phyloP scores from a whole-genome alignment of 1,284 basidiomycete species.

The Ceratobasidium sp. region DNA sequence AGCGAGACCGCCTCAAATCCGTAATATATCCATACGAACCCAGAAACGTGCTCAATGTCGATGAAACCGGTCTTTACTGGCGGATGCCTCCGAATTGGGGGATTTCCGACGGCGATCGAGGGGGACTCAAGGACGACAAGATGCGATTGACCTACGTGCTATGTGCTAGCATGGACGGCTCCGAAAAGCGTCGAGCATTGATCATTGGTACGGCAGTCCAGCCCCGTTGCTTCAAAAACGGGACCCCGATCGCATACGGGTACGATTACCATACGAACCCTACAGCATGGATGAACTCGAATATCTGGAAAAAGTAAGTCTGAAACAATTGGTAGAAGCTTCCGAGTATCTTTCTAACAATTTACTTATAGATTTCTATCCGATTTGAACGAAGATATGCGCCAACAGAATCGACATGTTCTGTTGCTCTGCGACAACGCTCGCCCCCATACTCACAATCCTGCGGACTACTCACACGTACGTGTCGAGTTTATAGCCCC shows the following conservation, averaged over 20 bases:
- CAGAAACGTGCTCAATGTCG: conserved; percentile 58
- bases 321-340: too few relatives aligned
- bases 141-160: conserved; percentile 6
- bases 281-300: not conserved
- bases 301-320: conserved; percentile 41
- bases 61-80: conserved; percentile 57
- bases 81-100: conserved; percentile 55
- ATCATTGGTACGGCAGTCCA: not conserved
- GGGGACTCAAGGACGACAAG: conserved; percentile 56
- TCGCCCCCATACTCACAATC: conserved; percentile 14
- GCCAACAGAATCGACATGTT: conserved; percentile 11
- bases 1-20: not conserved
- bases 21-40: too few relatives aligned
- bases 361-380: too few relatives aligned
- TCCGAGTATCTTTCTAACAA: not conserved
- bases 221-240: not conserved
- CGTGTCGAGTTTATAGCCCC: conserved; percentile 24
- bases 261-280: not conserved
- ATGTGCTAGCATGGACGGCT: not conserved
- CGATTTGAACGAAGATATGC: conserved; percentile 29
- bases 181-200: not conserved
- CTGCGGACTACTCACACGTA: conserved; percentile 18
- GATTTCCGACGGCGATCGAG: conserved; percentile 53
- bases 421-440: conserved; percentile 35
- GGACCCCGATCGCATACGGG: not conserved